These are phyloP conservation scores for Hylodesmum podocarpum DNA, from an alignment of 306 rosid genomes.

Conservation along the genomic window DNA sequence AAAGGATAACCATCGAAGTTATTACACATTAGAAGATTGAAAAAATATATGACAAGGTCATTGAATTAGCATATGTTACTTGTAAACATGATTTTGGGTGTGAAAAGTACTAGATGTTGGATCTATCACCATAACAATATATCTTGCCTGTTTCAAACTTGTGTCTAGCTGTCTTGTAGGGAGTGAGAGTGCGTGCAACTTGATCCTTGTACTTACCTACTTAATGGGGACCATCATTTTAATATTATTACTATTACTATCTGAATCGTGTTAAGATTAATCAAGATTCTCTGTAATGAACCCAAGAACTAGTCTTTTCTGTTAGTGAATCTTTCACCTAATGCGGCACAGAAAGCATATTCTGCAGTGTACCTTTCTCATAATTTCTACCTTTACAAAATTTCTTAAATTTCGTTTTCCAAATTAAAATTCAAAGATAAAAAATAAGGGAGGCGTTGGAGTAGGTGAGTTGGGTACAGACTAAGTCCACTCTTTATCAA, in stretches of 20 bases:
- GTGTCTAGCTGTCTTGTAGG: constrained; percentile 43
- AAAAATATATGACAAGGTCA: not conserved
- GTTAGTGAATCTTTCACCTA: constrained; percentile 28
- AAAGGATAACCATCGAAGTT: constrained; percentile 17
- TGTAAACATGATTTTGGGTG: constrained; percentile 22
- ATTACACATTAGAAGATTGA: not conserved
- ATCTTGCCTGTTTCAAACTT: constrained; percentile 29
- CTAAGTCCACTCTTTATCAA: constrained; percentile 20
- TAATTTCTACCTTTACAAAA: constrained; percentile 1
- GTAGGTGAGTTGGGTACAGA: constrained; percentile 42
- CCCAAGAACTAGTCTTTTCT: constrained; percentile 34
- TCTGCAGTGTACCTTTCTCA: constrained; percentile 18
- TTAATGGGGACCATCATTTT: constrained; percentile 39
- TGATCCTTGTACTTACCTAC: constrained; percentile 41
- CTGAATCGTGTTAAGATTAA: constrained; percentile 25
- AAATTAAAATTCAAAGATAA: not conserved
- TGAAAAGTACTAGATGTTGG: constrained; percentile 42
- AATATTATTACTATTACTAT: constrained; percentile 5
- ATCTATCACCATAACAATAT: constrained; percentile 41
- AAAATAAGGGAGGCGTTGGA: constrained; percentile 8
- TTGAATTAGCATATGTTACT: constrained; percentile 10
- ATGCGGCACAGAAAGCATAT: constrained; percentile 29
- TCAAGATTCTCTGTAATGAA: constrained; percentile 33
- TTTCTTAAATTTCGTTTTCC: not conserved
- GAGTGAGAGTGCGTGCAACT: constrained; percentile 37